A percentile compares a stretch with the other conserved stretches of the same genome.
These are phyloP conservation scores for Nakazawaea wyomingensis DNA, from an alignment of 805 yeast genomes.

Conservation along the genomic window DNA sequence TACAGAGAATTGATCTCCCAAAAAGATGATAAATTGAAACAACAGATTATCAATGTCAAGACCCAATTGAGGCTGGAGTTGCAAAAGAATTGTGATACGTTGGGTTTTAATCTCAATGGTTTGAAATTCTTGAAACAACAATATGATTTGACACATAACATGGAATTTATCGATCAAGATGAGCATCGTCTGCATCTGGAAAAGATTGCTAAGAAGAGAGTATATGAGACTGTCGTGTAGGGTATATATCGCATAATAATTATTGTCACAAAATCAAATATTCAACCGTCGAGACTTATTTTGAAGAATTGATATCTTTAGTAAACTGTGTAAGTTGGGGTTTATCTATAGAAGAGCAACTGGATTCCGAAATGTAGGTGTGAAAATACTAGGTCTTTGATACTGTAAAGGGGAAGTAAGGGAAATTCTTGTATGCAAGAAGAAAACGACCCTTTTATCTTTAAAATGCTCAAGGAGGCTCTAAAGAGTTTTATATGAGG, in stretches of 20 bases:
- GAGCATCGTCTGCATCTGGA: constrained; percentile 51
- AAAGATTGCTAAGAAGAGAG: constrained; percentile 63
- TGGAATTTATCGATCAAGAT: constrained; percentile 66
- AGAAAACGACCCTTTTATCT: no score
- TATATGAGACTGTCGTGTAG: constrained; percentile 48
- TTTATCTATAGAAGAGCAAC: no score
- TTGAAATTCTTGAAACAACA: constrained; percentile 65
- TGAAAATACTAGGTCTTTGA: no score
- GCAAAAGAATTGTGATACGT: constrained; percentile 42
- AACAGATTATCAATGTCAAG: constrained; percentile 61
- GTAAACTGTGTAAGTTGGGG: no score
- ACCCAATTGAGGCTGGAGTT: constrained; percentile 55
- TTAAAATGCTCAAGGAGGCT: no score
- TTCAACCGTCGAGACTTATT: no score
- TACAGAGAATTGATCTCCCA: constrained; percentile 74
- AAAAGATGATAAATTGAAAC: constrained; percentile 57
- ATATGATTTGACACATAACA: constrained; percentile 74
- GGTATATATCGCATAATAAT: neutral
- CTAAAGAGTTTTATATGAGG: no score
- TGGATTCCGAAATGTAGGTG: no score
- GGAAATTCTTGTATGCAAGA: no score
- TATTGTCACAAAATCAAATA: no score
- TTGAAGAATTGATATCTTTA: no score
- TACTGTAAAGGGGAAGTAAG: no score
- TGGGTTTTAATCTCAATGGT: constrained; percentile 86